Conservation (phyloP, 2,329 filamentous ascomycete genomes). For the Fusarium sp. region DNA sequence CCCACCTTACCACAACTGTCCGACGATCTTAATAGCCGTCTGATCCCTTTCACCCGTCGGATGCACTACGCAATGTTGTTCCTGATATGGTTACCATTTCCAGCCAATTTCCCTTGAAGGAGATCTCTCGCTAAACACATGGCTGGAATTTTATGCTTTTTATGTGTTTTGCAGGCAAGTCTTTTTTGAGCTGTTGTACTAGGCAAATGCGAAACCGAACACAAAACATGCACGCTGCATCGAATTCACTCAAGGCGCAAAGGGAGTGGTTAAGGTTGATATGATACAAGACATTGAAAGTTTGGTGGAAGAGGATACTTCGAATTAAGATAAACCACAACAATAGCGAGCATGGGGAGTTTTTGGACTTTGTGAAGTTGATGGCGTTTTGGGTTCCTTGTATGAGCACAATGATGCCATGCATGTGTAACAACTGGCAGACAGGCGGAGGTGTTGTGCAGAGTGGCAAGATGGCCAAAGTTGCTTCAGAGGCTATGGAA, state of each 20-base stretch:
- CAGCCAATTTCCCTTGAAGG: conserved; percentile 24
- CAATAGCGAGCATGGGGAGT: conserved; percentile 39
- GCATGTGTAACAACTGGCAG: conserved; percentile 30
- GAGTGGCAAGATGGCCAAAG: neutral
- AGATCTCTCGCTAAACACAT: conserved; percentile 35
- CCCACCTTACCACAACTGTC: conserved; percentile 20
- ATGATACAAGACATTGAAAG: neutral
- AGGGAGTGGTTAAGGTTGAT: conserved; percentile 16
- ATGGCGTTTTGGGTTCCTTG: conserved; percentile 37
- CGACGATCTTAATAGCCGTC: conserved; percentile 25
- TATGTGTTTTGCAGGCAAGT: conserved; percentile 29
- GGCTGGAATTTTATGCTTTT: conserved; percentile 28
- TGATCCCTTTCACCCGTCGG: conserved; percentile 10
- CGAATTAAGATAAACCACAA: conserved; percentile 32
- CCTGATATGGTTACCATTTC: conserved; percentile 20
- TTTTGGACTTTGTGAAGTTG: conserved; percentile 23
- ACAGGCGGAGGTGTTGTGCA: conserved; percentile 2
- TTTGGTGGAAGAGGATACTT: conserved; percentile 6
- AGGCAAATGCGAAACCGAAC: conserved; percentile 25
- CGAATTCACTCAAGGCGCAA: conserved; percentile 26
- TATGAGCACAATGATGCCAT: conserved; percentile 26
- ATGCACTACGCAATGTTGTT: conserved; percentile 24
- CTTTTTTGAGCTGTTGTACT: conserved; percentile 20
- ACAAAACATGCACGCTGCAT: conserved; percentile 28
- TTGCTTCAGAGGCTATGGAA: neutral